Evolutionary conservation across 805 yeast genomes (phyloP), one percentile per base, ranked within the genome.

Genomic region (Zygotorulaspora florentina): DNA sequence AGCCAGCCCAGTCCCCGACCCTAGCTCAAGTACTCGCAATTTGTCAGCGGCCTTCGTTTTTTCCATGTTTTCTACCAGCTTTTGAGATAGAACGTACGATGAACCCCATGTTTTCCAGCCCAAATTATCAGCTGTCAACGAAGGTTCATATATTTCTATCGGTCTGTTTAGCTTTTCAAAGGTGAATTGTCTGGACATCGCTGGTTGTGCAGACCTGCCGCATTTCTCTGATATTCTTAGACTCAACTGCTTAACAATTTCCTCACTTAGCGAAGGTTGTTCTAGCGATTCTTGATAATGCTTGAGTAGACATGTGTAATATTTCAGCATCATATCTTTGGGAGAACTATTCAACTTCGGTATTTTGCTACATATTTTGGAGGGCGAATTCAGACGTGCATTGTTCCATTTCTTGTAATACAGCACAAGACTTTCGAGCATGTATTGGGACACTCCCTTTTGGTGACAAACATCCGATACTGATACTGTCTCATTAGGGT

Each of bases 31-130:
- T 0, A 82, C 63, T 29, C 62, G 40, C 59, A 55, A 12, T 54
- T 53, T 48, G 13, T 47, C 36, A 3, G 28, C 15, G 29, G 31
- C 31, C 2, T 23, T 31, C 16, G 23, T 25, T 9, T 28, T 31
- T 13, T 35, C 39, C 27, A 42, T 55, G 8, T 59, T 57, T 23
- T 61, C 54, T 5, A 74, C 62, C 3, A 87, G 61, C 20, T 85
- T 65, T 25, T 68, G 68, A 2, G 93, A 75, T 18, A 93, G 67
- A 5, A 87, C 74, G 20, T 85, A 67, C 0, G 97, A 80, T 0
- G 97, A 85, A 0, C 98, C 99, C 99, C 99, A 91, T 0, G 99
- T 91, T 51, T 91, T 88, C 62, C 88, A 72, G 0, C 99, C 99
- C 17, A 93, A 68, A 50, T 84, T 85, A 64, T 93, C 99, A 31